phyloP scores from a whole-genome alignment of 352 stramenopile genomes.

The Globisporangium paroecandrum region DNA sequence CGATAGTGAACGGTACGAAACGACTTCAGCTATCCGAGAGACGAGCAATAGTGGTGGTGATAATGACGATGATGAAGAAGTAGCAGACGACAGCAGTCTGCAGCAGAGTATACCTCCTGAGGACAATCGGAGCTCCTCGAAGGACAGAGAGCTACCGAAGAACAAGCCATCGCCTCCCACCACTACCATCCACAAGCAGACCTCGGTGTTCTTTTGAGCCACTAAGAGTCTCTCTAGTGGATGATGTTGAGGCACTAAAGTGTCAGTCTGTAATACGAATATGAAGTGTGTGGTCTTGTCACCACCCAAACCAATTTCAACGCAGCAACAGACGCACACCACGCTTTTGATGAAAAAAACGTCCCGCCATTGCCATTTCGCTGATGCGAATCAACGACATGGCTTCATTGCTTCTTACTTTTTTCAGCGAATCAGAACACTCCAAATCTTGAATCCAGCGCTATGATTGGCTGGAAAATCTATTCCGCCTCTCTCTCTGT shows the following conservation, averaged over 20 bases:
- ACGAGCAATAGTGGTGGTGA: background rate
- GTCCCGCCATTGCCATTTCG: background rate
- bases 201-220: constrained; percentile 19
- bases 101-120: background rate
- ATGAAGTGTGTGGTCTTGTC: background rate
- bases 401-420: background rate
- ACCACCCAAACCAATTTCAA: background rate
- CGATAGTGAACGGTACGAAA: background rate
- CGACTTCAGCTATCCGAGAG: background rate
- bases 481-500: background rate
- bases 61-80: background rate
- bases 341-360: background rate
- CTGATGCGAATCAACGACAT: constrained; percentile 12
- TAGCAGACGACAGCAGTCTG: background rate
- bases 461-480: constrained; percentile 1
- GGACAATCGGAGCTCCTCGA: background rate
- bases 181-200: constrained; percentile 13
- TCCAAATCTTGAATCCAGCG: background rate
- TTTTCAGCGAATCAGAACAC: constrained; percentile 2
- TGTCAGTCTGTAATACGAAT: background rate
- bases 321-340: background rate
- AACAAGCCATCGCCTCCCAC: background rate
- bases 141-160: background rate
- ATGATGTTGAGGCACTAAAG: background rate
- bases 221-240: background rate